A percentile compares a stretch with the other conserved stretches of the same genome.
These are phyloP conservation scores for Mortierella sp. DNA, from an alignment of 371 early-diverging fungal genomes.

Conservation along the genomic window DNA sequence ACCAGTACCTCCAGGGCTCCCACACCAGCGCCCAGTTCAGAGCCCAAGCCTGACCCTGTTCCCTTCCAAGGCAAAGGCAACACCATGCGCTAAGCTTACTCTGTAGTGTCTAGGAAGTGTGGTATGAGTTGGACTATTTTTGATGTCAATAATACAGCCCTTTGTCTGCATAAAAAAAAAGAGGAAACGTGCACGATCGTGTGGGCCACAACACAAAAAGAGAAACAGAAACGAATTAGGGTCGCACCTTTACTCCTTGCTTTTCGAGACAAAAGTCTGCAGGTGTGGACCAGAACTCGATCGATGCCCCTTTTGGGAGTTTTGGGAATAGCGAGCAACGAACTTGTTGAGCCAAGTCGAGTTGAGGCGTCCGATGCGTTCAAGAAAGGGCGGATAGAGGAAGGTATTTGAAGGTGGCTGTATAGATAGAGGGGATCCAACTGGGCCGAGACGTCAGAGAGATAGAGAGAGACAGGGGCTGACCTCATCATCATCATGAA, in stretches of 20 bases:
- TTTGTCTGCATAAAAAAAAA: not conserved
- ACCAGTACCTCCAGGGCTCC: slow-evolving; percentile 30
- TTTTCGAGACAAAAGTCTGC: not conserved
- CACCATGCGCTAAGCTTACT: slow-evolving; percentile 34
- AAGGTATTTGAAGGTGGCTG: not conserved
- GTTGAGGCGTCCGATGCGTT: no score
- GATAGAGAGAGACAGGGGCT: not conserved
- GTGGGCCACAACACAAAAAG: not conserved
- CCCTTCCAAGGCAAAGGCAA: slow-evolving; percentile 51
- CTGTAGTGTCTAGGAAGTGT: not conserved
- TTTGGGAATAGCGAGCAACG: no score
- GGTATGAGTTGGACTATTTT: not conserved
- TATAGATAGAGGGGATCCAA: not conserved
- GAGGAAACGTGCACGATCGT: not conserved
- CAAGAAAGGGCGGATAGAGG: no score
- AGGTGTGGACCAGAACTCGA: not conserved
- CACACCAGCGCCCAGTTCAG: slow-evolving; percentile 31
- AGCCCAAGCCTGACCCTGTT: slow-evolving; percentile 34
- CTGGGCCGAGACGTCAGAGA: not conserved
- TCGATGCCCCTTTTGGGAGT: no score
- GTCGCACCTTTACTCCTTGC: not conserved
- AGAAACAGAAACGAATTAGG: not conserved
- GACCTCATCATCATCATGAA: slow-evolving; percentile 3
- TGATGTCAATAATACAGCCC: no score
- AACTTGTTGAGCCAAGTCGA: no score